Base-by-base conservation (phyloP, 2,329 filamentous ascomycete genomes). In the Penicillium sumatraense region DNA sequence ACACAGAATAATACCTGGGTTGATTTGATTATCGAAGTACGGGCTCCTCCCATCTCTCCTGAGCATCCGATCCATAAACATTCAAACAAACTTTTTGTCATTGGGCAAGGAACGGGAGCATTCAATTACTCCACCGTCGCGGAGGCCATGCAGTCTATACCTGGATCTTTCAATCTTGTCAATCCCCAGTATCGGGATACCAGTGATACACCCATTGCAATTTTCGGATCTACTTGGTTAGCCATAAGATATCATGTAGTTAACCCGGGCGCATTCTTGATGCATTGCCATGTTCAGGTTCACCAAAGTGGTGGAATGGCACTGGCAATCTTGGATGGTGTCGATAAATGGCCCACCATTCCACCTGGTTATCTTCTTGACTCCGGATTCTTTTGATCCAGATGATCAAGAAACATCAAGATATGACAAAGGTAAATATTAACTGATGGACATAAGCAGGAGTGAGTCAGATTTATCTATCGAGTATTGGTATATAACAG, bases 41-140 rank as follows among this genome's bases (percentile, higher is more conserved):
- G 71, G 18, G 53, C 58, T 18, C 42, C 42, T 0, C 69, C 71
- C 3, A 72, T 79, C 1, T 82, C 85, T 63, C 83, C 81, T 1
- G 72, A 80, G 1, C 86, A 89, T 57, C 83, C 84, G 0, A 83
- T 88, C 51, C 86, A 88, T 76, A 87, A 87, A 73, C 86, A 89
- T 70, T 81, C 82, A 38, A 84, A 81, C 65, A 86, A 85, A 66
- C 84, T 82, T 71, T 87, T 80, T 59, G 71, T 81, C 20, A 78
- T 89, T 20, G 86, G 85, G 0, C 57, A 70, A 0, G 86, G 85
- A 1, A 64, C 59, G 0, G 82, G 82, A 0, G 56, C 62, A 1
- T 89, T 84, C 60, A 78, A 69, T 5, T 87, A 80, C 75, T 65
- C 65, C 2, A 78, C 76, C 0, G 81, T 87, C 0, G 82, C 77